These are phyloP conservation scores for Hypocreales sp. DNA, from an alignment of 2,329 filamentous ascomycete species.

Conservation along the genomic window DNA sequence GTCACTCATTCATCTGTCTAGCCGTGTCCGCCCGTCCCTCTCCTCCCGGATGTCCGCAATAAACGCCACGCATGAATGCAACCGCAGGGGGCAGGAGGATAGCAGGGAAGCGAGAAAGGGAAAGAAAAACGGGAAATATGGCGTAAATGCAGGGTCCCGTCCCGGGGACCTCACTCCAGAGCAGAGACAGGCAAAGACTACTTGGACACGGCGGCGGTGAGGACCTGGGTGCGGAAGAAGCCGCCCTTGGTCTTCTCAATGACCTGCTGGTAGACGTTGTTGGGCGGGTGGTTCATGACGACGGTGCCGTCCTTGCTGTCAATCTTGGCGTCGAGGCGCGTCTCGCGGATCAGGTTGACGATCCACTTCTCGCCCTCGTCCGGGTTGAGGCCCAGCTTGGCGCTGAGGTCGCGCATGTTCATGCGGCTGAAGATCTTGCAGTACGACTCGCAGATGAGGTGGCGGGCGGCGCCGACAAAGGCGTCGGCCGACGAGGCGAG, in stretches of 20 bases:
- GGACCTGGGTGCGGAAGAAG: constrained; percentile 95
- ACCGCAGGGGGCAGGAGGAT: neutral
- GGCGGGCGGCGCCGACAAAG: constrained; percentile 87
- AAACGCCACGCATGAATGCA: too few relatives aligned
- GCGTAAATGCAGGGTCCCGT: too few relatives aligned
- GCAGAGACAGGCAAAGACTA: too few relatives aligned
- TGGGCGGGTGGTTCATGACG: constrained; percentile 97
- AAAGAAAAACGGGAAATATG: too few relatives aligned
- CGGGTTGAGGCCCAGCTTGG: constrained; percentile 76
- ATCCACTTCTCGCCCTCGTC: constrained; percentile 99
- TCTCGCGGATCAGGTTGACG: constrained; percentile 97
- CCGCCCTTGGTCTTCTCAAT: constrained; percentile 98
- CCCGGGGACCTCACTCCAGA: too few relatives aligned
- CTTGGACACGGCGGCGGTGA: constrained; percentile 51
- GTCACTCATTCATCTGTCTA: too few relatives aligned
- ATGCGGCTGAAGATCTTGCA: constrained; percentile 99
- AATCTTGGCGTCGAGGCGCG: constrained; percentile 94
- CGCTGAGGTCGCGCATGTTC: constrained; percentile 92
- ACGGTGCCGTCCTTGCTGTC: constrained; percentile 98
- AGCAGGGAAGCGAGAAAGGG: constrained; percentile 1
- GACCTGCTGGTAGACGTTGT: constrained; percentile 97
- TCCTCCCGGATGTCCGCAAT: too few relatives aligned
- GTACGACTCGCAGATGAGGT: constrained; percentile 97
- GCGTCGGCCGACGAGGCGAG: constrained; percentile 67
- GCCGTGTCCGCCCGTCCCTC: too few relatives aligned